Evolutionary conservation across 176 grass and related monocot genomes (phyloP), one percentile per base, ranked within the genome.

Genomic region (Rhynchospora pubera): DNA sequence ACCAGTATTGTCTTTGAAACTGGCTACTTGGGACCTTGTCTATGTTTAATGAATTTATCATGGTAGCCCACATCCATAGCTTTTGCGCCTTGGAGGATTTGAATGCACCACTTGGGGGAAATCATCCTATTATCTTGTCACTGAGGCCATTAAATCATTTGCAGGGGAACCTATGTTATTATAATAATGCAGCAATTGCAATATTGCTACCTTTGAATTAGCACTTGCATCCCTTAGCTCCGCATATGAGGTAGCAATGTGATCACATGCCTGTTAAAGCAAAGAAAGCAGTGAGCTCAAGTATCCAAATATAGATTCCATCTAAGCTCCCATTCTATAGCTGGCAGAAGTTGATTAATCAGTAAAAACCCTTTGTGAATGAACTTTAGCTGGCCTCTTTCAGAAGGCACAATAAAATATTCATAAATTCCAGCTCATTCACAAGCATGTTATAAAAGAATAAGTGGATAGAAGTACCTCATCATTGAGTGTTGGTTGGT

Each of bases 211-310:
- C 92, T 93, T 95, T 84, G 90, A 89, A 89, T 89, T 94, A 85
- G 90, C 82, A 83, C 39, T 42, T 30, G 85, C 91, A 89, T 95
- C 96, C 83, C 96, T 95, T 56, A 99, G 89, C 58, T 99, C 96
- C 28, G 96, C 96, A 89, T 99, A 99, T 32, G 96, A 90, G 87
- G 96, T 95, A 79, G 96, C 91, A 83, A 99, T 99, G 55, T 99
- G 90, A 66, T 99, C 96, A 84, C 90, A 93, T 78, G 96, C 96
- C 96, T 99, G 84, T 6, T 59, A 22, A 78, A 83, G 26, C 3
- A 84, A 22, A 82, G 61, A 79, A 83, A 22, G 14, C 53, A 77
- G 50, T 9, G 22, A 72, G 22, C 19, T 32, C 72, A 56, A 16
- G 55, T 77, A 77, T 56, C 72, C 72, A 32, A 24, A 77, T 22